Evolutionary conservation across 1,139 yeast genomes (phyloP).

Genomic region (Fermentozyma sake): DNA sequence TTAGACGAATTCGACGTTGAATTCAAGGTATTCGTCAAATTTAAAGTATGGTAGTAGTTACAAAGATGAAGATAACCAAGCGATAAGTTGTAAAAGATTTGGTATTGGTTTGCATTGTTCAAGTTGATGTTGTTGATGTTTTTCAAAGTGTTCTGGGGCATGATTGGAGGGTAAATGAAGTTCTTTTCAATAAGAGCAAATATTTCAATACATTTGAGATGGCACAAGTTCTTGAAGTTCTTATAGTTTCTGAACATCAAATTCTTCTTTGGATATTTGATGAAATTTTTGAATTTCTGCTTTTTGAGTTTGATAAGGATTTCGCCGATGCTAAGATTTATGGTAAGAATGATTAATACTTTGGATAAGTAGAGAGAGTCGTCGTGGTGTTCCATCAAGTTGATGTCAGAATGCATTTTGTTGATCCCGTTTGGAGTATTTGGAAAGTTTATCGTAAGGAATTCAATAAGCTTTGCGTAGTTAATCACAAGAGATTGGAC

Average conservation of each 20-base stretch:
- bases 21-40: slow-evolving; percentile 16
- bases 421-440: slow-evolving; percentile 5
- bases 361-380: slow-evolving; percentile 32
- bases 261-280: slow-evolving; percentile 15
- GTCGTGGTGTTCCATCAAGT: slow-evolving; percentile 22
- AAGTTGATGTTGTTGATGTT: slow-evolving; percentile 10
- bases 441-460: slow-evolving; percentile 19
- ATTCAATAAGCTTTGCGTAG: slow-evolving; percentile 21
- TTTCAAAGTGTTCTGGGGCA: slow-evolving; percentile 10
- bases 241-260: slow-evolving; percentile 17
- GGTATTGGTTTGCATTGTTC: slow-evolving; percentile 19
- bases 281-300: slow-evolving; percentile 20
- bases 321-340: slow-evolving; percentile 28
- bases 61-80: slow-evolving; percentile 30
- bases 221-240: slow-evolving; percentile 24
- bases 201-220: slow-evolving; percentile 26
- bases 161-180: slow-evolving; percentile 22
- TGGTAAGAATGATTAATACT: slow-evolving; percentile 24
- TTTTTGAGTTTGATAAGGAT: slow-evolving; percentile 27
- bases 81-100: slow-evolving; percentile 33
- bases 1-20: slow-evolving; percentile 10
- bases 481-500: slow-evolving; percentile 25
- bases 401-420: slow-evolving; percentile 11
- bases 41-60: slow-evolving; percentile 32
- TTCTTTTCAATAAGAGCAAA: slow-evolving; percentile 26